Percentiles rank a stretch among this genome's conserved stretches.
Conservation (phyloP, 2,329 filamentous ascomycete species). For the Sporothrix inflata region DNA sequence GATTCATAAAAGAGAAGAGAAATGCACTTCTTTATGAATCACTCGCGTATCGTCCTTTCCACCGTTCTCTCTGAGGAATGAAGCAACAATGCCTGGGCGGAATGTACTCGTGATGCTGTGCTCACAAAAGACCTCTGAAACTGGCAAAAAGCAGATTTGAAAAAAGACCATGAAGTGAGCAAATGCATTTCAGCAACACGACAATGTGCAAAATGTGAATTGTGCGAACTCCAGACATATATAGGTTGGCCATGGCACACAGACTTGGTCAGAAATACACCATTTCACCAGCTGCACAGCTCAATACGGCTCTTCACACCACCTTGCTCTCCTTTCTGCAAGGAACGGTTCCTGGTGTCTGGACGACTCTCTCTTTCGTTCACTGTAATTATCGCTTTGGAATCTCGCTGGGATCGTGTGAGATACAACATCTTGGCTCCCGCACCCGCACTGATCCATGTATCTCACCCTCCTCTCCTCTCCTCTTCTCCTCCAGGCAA, state of each 20-base stretch:
- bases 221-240: neutral
- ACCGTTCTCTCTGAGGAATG: neutral
- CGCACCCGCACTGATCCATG: neutral
- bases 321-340: neutral
- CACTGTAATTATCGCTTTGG: neutral
- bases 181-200: neutral
- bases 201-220: neutral
- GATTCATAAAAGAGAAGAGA: neutral
- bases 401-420: neutral
- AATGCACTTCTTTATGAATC: neutral
- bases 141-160: neutral
- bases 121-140: neutral
- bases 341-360: conserved; percentile 1
- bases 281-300: neutral
- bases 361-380: neutral
- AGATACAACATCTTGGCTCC: neutral
- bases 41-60: neutral
- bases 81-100: neutral
- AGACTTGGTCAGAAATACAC: neutral
- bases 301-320: neutral
- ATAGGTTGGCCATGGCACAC: neutral
- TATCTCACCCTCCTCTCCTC: neutral
- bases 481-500: too few species aligned
- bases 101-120: neutral
- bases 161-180: neutral